Conservation (phyloP, 805 yeast genomes). For the Ogataea trehaloabstinens region DNA sequence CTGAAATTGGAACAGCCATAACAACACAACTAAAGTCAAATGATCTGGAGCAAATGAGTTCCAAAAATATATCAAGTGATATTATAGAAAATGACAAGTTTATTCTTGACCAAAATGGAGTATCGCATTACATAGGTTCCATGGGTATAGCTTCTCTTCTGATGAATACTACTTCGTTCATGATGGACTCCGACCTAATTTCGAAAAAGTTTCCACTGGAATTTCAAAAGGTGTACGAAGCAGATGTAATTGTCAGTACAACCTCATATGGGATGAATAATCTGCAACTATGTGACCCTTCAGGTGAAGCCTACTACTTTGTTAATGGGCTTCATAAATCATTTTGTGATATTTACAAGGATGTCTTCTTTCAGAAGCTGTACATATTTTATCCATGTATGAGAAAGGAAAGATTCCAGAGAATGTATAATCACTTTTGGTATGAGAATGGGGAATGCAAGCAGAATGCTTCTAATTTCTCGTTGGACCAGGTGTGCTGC, state of each 20-base stretch:
- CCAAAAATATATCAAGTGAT: no score
- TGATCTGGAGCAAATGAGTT: no score
- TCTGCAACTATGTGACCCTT: background rate
- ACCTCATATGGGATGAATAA: background rate
- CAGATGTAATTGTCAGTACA: slow-evolving; percentile 1
- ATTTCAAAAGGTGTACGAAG: slow-evolving; percentile 1
- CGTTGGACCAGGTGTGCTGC: slow-evolving; percentile 4
- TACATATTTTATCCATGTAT: slow-evolving; percentile 4
- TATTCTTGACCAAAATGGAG: slow-evolving; percentile 2
- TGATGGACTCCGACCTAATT: slow-evolving; percentile 1
- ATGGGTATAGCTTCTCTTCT: slow-evolving; percentile 1
- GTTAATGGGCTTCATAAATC: background rate
- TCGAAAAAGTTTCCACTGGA: slow-evolving; percentile 1
- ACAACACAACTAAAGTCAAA: no score
- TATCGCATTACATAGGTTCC: slow-evolving; percentile 5
- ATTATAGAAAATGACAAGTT: slow-evolving; percentile 3
- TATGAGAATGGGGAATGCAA: background rate
- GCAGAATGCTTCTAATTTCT: background rate
- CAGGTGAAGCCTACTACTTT: no score
- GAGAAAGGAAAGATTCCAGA: background rate
- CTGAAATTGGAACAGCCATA: no score
- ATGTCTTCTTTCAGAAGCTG: slow-evolving; percentile 3
- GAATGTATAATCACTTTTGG: slow-evolving; percentile 2
- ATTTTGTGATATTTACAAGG: slow-evolving; percentile 4
- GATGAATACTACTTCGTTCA: background rate